Conservation (phyloP, 75 land plant species). For the Sequoia sempervirens region DNA sequence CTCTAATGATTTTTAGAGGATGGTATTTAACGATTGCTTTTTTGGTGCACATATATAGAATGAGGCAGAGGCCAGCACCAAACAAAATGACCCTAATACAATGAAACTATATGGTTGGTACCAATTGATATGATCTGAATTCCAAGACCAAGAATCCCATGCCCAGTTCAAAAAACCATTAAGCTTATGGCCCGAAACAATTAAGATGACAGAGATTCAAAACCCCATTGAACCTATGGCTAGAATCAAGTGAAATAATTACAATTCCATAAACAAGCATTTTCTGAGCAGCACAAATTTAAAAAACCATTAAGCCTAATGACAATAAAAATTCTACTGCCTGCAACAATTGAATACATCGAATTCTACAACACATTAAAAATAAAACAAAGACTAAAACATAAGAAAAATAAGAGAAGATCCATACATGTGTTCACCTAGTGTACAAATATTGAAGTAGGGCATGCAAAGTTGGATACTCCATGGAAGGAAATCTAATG, state of each 20-base stretch:
- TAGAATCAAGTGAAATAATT: background rate
- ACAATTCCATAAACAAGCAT: no score
- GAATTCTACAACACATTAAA: background rate
- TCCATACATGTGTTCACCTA: conserved; percentile 63
- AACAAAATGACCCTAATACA: background rate
- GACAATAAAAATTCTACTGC: background rate
- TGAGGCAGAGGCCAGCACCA: background rate
- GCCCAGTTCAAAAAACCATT: background rate
- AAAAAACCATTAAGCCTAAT: background rate
- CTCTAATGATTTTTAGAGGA: no score
- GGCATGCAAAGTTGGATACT: conserved; percentile 60
- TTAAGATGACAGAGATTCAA: background rate
- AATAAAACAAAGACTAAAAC: background rate
- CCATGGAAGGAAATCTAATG: conserved; percentile 38
- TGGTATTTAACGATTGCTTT: no score
- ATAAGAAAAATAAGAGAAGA: background rate
- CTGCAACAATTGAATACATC: background rate
- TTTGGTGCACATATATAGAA: background rate
- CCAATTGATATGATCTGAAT: background rate
- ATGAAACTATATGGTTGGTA: background rate
- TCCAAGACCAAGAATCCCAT: background rate
- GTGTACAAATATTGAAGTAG: conserved; percentile 76
- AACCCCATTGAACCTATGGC: background rate
- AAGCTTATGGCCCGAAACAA: background rate
- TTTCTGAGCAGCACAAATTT: background rate